Percentiles rank a stretch among this genome's conserved stretches.
Evolutionary conservation across 768 basidiomycete genomes (phyloP).

Genomic region (Tricholoma terreum): DNA sequence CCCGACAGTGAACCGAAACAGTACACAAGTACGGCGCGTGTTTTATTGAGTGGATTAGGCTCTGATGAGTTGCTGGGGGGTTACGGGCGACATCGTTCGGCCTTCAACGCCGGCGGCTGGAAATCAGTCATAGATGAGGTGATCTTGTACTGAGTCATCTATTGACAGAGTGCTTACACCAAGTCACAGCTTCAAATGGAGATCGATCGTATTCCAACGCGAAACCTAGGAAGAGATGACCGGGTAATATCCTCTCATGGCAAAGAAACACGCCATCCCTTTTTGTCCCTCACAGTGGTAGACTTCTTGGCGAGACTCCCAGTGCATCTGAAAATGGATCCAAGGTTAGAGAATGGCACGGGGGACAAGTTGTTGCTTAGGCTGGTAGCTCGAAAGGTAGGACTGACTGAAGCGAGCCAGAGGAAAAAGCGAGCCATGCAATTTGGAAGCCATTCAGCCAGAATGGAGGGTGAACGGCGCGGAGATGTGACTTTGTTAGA

Average conservation of each 20-base stretch:
- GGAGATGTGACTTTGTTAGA: constrained; percentile 42
- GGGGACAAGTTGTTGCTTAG: constrained; percentile 91
- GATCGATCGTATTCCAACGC: constrained; percentile 77
- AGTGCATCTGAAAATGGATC: constrained; percentile 81
- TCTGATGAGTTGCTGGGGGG: constrained; percentile 96
- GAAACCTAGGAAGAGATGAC: constrained; percentile 95
- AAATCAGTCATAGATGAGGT: constrained; percentile 79
- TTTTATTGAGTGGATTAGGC: constrained; percentile 87
- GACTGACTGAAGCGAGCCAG: constrained; percentile 67
- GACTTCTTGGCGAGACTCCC: constrained; percentile 75
- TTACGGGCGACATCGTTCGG: constrained; percentile 84
- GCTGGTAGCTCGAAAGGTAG: constrained; percentile 66
- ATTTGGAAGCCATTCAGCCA: constrained; percentile 86
- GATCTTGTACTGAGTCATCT: background rate
- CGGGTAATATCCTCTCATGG: constrained; percentile 88
- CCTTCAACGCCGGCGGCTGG: constrained; percentile 70
- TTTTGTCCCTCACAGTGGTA: constrained; percentile 78
- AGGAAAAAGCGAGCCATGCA: constrained; percentile 96
- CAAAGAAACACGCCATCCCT: constrained; percentile 91
- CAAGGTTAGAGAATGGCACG: constrained; percentile 63
- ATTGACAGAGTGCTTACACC: background rate
- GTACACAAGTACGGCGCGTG: constrained; percentile 75
- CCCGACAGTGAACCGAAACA: constrained; percentile 34
- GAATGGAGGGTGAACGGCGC: constrained; percentile 69
- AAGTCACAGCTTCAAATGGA: constrained; percentile 77